Evolutionary conservation across 164 flowering plant species (phyloP), one percentile per base, ranked within the genome.

Genomic region (Nymphaea thermarum): DNA sequence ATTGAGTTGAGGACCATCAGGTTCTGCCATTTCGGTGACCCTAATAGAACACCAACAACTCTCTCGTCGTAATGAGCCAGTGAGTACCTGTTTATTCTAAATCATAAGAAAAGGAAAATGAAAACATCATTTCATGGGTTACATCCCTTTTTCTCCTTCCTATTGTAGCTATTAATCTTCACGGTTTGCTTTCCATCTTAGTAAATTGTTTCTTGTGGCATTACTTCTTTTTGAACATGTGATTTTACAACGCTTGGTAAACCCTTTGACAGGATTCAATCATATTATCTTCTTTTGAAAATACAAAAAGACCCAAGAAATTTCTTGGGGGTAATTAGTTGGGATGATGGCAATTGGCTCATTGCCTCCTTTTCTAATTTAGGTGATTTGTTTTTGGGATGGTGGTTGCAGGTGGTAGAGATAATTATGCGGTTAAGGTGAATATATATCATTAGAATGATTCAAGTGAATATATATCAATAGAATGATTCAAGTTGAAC

Each of bases 341-440:
- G 36, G 36, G 36, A 25, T 25, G 36, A 25, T 51, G 14, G 14
- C 14, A 8, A 51, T 8, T 51, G 8, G 14, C 57, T 51, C 3
- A 2, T 47, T 77, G 76, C 78, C 81, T 6, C 8, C 41, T 43
- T 14, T 16, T 25, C 64, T 14, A 1, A 41, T 3, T 14, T n/a
- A 16, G 36, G 55, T 53, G 43, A 14, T 44, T 44, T 8, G 4
- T 60, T 18, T 61, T 61, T 43, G 25, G 16, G 59, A 25, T 47
- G 15, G 62, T 36, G 3, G 17, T 47, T 71, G 69, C 70, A 71
- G 96, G 83, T 74, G 81, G 77, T 68, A 80, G 76, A 25, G 77
- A 74, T 43, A 70, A 83, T 25, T 89, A 86, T 78, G 80, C 65
- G 6, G 91, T 89, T 44, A 79, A 83, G 72, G 89, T 89, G 2